Evolutionary conservation across 2,329 filamentous ascomycete species (phyloP).

Genomic region (Hirsutella rhossiliensis): DNA sequence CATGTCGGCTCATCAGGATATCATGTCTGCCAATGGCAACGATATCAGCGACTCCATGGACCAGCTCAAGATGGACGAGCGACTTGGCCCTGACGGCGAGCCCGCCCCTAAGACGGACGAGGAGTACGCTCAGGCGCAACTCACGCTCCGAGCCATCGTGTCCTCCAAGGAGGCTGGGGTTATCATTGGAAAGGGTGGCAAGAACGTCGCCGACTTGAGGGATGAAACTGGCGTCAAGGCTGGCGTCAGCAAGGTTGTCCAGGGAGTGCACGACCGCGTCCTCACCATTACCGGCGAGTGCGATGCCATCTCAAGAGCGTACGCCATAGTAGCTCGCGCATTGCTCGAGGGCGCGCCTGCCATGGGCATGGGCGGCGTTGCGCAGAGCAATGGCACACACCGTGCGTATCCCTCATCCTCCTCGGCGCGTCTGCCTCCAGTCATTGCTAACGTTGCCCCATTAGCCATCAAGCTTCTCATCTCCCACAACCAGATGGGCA

Average conservation of each 20-base stretch:
- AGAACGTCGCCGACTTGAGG: conserved; percentile 93
- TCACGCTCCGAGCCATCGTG: conserved; percentile 93
- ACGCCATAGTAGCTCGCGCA: conserved; percentile 83
- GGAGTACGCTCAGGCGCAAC: conserved; percentile 84
- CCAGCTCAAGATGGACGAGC: conserved; percentile 54
- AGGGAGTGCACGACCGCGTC: conserved; percentile 93
- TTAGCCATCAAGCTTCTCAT: conserved; percentile 93
- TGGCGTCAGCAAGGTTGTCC: conserved; percentile 96
- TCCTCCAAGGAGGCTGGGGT: conserved; percentile 98
- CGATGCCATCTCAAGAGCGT: conserved; percentile 81
- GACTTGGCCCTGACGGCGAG: conserved; percentile 63
- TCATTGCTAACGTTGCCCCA: conserved; percentile 6
- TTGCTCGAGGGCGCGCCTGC: conserved; percentile 87
- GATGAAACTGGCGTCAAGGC: conserved; percentile 98
- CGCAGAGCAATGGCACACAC: conserved; percentile 82
- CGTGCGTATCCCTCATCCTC: conserved; percentile 40
- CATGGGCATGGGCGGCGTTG: conserved; percentile 89
- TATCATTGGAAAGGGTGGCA: conserved; percentile 97
- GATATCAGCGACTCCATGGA: conserved; percentile 50
- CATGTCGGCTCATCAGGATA: conserved; percentile 54
- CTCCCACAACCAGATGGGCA: conserved; percentile 99
- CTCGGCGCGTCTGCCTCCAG: neutral
- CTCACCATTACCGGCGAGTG: conserved; percentile 88
- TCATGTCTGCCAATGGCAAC: conserved; percentile 44
- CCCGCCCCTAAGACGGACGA: conserved; percentile 84